Base-by-base conservation (phyloP, 2,329 filamentous ascomycete species). In the Alternaria sp. region DNA sequence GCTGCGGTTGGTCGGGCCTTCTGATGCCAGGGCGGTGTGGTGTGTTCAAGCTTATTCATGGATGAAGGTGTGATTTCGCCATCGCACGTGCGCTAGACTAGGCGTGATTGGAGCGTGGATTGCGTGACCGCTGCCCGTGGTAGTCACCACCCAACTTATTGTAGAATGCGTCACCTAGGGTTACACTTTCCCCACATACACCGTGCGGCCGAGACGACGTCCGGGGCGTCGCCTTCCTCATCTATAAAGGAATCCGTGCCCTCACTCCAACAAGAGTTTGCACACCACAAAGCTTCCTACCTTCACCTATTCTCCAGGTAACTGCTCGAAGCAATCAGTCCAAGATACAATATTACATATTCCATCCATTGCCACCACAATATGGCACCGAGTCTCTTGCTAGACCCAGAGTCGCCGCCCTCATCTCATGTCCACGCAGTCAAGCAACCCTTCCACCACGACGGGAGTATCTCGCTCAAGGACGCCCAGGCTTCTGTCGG, bases 311-410 rank as follows among this genome's bases (percentile, higher is more conserved):
- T 22, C 22, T 54, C 41, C 41, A 20, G 38, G 16, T 38, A 41
- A 16, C 12, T 22, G 18, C 20, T 41, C 38, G 18, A 41, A 41
- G 18, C 38, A 41, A 30, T 12, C 1, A 6, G 20, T 12, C 30
- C 8, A 49, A 49, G 30, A 22, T 7, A 11, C 46, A 24, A 49
- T 12, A 34, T 34, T 24, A 18, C 46, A 8, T 42, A 26, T n/a
- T 22, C 30, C 28, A 28, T 14, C 36, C 24, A 41, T 34, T 22
- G n/a, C 14, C 54, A 58, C 39, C 38, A 22, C 54, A 60, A 47
- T 4, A 77, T 77, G 75, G 75, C 74, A 42, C 75, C 75, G 14
- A 71, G 73, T 59, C 54, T 74, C 34, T 56, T 75, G 41, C 65
- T 76, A 44, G 65, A 67, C 58, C 61, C 64, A n/a, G 71, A 74